phyloP scores from a whole-genome alignment of 352 stramenopile species.

The Peronospora farinosa region DNA sequence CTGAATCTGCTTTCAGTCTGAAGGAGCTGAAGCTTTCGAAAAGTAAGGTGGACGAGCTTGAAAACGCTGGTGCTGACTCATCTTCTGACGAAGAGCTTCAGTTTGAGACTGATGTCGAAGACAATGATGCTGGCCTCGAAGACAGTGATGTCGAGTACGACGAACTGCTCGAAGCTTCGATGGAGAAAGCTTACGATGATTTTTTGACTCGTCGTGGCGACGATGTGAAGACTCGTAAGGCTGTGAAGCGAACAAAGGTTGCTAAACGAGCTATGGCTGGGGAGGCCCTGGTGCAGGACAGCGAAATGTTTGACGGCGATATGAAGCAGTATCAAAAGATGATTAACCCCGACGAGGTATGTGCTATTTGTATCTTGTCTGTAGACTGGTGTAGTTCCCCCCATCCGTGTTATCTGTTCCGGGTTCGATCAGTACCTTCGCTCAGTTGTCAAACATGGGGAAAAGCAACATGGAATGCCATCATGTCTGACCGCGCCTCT shows the following conservation, averaged over 20 bases:
- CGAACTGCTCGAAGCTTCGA: constrained; percentile 69
- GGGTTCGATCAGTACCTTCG: constrained; percentile 78
- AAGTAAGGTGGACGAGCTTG: constrained; percentile 66
- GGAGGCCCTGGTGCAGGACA: constrained; percentile 71
- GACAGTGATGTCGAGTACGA: constrained; percentile 80
- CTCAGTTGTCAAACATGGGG: constrained; percentile 90
- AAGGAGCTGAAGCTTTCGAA: constrained; percentile 73
- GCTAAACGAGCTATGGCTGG: constrained; percentile 78
- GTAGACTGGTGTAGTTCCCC: constrained; percentile 34
- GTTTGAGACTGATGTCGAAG: constrained; percentile 29
- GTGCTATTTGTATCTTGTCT: constrained; percentile 30
- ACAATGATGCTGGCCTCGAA: constrained; percentile 27
- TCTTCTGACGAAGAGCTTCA: constrained; percentile 38
- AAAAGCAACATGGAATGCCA: constrained; percentile 59
- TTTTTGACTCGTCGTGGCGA: constrained; percentile 74
- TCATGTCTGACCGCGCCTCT: constrained; percentile 75
- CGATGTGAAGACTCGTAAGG: constrained; percentile 75
- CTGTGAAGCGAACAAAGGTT: constrained; percentile 80
- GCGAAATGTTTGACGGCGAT: constrained; percentile 79
- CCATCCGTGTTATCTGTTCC: constrained; percentile 89
- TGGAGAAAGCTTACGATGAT: constrained; percentile 83
- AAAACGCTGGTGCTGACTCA: constrained; percentile 53
- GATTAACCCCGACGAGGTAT: constrained; percentile 83
- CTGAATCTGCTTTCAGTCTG: constrained; percentile 74
- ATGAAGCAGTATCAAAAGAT: constrained; percentile 77